Conservation (phyloP, 2,329 filamentous ascomycete genomes). For the Thermothelomyces thermophilus region DNA sequence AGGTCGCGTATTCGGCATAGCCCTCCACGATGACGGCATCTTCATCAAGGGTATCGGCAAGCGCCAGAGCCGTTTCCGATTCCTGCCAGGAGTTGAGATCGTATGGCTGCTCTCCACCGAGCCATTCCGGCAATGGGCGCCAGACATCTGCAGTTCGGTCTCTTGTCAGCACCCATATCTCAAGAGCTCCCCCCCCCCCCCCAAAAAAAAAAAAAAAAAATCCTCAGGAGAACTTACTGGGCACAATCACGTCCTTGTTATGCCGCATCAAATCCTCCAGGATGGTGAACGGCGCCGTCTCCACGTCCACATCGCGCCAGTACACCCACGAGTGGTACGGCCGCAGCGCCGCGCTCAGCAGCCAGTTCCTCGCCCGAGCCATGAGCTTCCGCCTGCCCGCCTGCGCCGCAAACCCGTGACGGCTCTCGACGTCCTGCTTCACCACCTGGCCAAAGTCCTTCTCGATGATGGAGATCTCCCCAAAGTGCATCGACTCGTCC, state of each 20-base stretch:
- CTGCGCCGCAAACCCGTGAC: constrained; percentile 95
- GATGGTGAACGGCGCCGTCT: constrained; percentile 94
- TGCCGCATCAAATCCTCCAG: constrained; percentile 97
- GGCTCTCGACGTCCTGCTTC: constrained; percentile 93
- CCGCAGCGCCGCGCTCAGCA: constrained; percentile 83
- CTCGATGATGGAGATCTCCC: constrained; percentile 95
- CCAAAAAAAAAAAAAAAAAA: background rate
- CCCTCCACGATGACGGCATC: constrained; percentile 98
- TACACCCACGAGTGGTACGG: constrained; percentile 99
- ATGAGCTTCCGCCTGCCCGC: constrained; percentile 91
- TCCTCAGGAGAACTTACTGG: constrained; percentile 62
- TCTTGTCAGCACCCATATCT: constrained; percentile 1
- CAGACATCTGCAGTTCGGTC: constrained; percentile 72
- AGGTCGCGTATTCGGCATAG: constrained; percentile 97
- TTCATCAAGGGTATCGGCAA: constrained; percentile 92
- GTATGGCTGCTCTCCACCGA: constrained; percentile 96
- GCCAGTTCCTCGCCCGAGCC: constrained; percentile 96
- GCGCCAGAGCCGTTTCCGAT: constrained; percentile 87
- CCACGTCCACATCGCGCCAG: constrained; percentile 97
- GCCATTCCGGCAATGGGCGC: constrained; percentile 97
- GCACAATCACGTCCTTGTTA: constrained; percentile 97
- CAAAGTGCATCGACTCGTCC: constrained; percentile 76
- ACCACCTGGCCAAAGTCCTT: constrained; percentile 99
- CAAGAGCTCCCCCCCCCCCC: no score
- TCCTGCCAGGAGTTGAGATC: constrained; percentile 99